A percentile compares a stretch with the other conserved stretches of the same genome.
phyloP scores from a whole-genome alignment of 495 filamentous ascomycete species.

The Chaetomidium leptoderma region DNA sequence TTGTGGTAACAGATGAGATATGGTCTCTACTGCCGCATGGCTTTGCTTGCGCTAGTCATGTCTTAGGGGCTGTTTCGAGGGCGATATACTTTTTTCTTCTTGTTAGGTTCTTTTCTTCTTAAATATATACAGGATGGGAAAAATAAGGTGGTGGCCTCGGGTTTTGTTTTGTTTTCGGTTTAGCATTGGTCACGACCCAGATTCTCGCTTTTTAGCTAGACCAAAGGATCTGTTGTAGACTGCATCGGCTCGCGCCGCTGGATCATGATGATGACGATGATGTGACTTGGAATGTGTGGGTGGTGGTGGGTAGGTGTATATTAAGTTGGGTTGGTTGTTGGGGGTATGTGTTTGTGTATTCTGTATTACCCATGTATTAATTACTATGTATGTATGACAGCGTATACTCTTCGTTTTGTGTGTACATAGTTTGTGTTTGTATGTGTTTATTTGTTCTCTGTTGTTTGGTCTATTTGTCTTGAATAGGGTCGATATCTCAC shows the following conservation, averaged over 20 bases:
- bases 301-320: not conserved
- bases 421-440: no score
- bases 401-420: not conserved
- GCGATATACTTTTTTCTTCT: slow-evolving; percentile 2
- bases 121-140: slow-evolving; percentile 9
- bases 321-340: not conserved
- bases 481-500: no score
- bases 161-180: slow-evolving; percentile 13
- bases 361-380: no score
- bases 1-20: slow-evolving; percentile 78
- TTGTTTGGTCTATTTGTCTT: no score
- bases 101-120: not conserved
- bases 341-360: not conserved
- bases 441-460: no score
- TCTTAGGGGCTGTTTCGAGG: slow-evolving; percentile 33
- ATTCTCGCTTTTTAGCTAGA: slow-evolving; percentile 6
- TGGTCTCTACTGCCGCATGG: slow-evolving; percentile 96
- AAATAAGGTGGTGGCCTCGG: not conserved
- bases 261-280: slow-evolving; percentile 10
- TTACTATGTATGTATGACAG: no score
- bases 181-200: not conserved
- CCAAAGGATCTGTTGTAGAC: slow-evolving; percentile 19
- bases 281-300: slow-evolving; percentile 16
- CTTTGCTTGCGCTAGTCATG: slow-evolving; percentile 88
- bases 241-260: slow-evolving; percentile 11